Evolutionary conservation across 805 yeast genomes (phyloP).

Genomic region (Ogataea parapolymorpha): DNA sequence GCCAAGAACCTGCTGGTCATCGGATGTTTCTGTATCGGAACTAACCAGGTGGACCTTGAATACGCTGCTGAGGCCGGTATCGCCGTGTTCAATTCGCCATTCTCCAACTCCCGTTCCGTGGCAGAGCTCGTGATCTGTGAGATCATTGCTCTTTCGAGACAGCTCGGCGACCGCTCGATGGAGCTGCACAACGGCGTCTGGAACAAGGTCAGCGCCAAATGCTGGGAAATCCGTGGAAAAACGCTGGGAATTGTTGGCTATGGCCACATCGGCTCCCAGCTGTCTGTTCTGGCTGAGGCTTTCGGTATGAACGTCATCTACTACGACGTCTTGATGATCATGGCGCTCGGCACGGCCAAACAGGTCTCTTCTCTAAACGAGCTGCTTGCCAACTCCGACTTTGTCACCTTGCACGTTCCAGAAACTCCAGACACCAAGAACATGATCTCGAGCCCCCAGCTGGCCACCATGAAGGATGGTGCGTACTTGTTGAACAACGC

Average conservation of each 20-base stretch:
- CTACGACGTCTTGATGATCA: slow-evolving; percentile 87
- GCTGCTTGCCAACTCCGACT: slow-evolving; percentile 76
- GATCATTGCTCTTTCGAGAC: slow-evolving; percentile 91
- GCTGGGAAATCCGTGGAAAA: slow-evolving; percentile 99
- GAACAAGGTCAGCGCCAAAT: slow-evolving; percentile 92
- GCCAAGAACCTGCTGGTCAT: slow-evolving; percentile 87
- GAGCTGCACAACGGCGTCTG: slow-evolving; percentile 96
- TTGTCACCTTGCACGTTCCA: slow-evolving; percentile 92
- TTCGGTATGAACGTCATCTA: slow-evolving; percentile 96
- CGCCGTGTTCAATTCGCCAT: slow-evolving; percentile 90
- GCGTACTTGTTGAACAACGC: slow-evolving; percentile 93
- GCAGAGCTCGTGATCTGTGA: slow-evolving; percentile 97
- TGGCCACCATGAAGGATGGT: slow-evolving; percentile 95
- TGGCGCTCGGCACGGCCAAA: slow-evolving; percentile 95
- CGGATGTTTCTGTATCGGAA: slow-evolving; percentile 99
- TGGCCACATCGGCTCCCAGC: slow-evolving; percentile 97
- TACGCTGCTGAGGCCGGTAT: slow-evolving; percentile 90
- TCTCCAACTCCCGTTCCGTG: slow-evolving; percentile 96
- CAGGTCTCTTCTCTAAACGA: slow-evolving; percentile 87
- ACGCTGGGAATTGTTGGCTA: slow-evolving; percentile 96
- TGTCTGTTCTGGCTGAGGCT: slow-evolving; percentile 94
- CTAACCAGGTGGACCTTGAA: slow-evolving; percentile 93
- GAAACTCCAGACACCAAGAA: slow-evolving; percentile 90
- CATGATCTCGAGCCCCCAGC: slow-evolving; percentile 84
- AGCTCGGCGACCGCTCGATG: slow-evolving; percentile 92